Evolutionary conservation across 805 yeast genomes (phyloP), one percentile per base, ranked within the genome.

Genomic region (Soucietia sequanensis): DNA sequence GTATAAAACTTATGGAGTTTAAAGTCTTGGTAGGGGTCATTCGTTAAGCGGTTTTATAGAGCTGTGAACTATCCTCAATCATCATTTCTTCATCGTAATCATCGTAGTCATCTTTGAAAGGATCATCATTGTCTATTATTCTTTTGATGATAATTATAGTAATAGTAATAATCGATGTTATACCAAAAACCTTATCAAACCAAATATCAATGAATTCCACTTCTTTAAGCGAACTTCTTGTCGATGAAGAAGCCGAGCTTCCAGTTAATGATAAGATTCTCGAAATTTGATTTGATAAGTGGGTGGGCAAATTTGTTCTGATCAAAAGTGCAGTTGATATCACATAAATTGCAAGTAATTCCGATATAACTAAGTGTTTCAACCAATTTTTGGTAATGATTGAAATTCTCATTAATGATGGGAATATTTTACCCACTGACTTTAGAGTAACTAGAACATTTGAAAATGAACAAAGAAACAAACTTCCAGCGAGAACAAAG

Each of bases 401-500:
- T 2, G 56, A 30, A 13, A 48, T 39, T 6, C 44, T 36, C 5
- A 48, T 43, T n/a, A 48, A 26, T 1, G 42, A 30, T 2, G 68
- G 63, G 27, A 61, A 51, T 17, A 58, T 39, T 23, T 52, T 47
- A 7, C 62, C 55, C 11, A 81, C 56, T 22, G 81, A 80, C 27
- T 76, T 70, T 38, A 82, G 72, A 0, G 90, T 81, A 26, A 71
- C 60, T 31, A 72, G 54, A 1, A 83, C 89, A 36, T 81, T 81
- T 17, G 83, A 78, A 46, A 83, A 70, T 1, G 87, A 79, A 38
- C 83, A 72, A 1, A 76, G 48, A 46, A 83, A 82, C 34, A 83
- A 62, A 11, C 72, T 68, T 8, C 81, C 77, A 1, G 86, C 77
- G 11, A 82, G 50, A 2, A 77, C 42, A 38, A 82, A 68, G 29